A percentile compares a stretch with the other conserved stretches of the same genome.
Conservation (phyloP, 2,329 filamentous ascomycete species). For the Calonectria leucothoes region DNA sequence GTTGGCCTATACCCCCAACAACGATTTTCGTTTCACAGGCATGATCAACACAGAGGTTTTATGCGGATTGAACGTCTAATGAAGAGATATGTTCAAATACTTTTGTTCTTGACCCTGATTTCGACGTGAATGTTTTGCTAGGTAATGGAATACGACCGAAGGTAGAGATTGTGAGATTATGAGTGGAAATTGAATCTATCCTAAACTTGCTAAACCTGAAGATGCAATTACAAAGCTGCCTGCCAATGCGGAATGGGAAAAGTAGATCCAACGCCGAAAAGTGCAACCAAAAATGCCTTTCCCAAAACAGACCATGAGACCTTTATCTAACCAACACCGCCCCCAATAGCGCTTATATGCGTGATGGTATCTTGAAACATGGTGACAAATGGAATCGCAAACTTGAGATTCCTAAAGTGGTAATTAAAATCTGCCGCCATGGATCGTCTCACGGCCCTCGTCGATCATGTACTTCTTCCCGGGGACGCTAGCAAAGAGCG, state of each 20-base stretch:
- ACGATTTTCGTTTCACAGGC: conserved; percentile 50
- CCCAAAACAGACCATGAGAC: conserved; percentile 3
- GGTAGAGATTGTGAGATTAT: not conserved
- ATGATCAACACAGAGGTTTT: conserved; percentile 49
- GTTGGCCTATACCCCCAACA: conserved; percentile 56
- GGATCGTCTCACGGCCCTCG: conserved; percentile 34
- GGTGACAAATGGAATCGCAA: conserved; percentile 1
- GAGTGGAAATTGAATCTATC: conserved; percentile 17
- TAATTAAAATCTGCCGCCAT: conserved; percentile 26
- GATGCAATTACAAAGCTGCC: conserved; percentile 9
- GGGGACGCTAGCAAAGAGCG: conserved; percentile 71
- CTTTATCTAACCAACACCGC: conserved; percentile 21
- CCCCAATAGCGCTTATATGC: conserved; percentile 14
- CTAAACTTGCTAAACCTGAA: conserved; percentile 12
- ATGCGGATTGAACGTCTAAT: conserved; percentile 51
- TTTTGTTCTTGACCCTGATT: not conserved
- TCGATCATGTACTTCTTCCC: conserved; percentile 49
- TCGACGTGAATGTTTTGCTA: not conserved
- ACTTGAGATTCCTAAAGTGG: not conserved
- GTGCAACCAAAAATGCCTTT: conserved; percentile 20
- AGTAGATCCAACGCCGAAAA: conserved; percentile 10
- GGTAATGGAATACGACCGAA: too few relatives aligned
- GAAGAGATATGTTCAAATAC: conserved; percentile 42
- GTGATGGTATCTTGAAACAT: conserved; percentile 14
- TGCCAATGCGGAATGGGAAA: conserved; percentile 1